These are phyloP conservation scores for Pseudozyma hubeiensis DNA, from an alignment of 1,284 basidiomycete genomes.

Conservation along the genomic window DNA sequence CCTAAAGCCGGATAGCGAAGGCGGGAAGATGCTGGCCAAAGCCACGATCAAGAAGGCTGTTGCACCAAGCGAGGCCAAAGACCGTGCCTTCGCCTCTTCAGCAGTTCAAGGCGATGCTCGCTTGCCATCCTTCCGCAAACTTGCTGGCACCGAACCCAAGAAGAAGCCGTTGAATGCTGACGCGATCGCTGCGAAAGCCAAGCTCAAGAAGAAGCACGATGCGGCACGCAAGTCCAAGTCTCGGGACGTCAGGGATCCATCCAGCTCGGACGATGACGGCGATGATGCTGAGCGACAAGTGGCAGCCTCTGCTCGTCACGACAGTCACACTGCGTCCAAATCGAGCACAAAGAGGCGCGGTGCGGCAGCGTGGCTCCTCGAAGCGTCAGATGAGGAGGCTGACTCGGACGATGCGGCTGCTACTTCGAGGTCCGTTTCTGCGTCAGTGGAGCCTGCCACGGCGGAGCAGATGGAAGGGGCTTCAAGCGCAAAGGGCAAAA, in stretches of 20 bases:
- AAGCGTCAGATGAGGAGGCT: slow-evolving; percentile 24
- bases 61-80: neutral
- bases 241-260: slow-evolving; percentile 1
- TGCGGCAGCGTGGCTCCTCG: slow-evolving; percentile 20
- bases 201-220: slow-evolving; percentile 10
- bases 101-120: slow-evolving; percentile 14
- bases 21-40: slow-evolving; percentile 43
- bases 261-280: slow-evolving; percentile 24
- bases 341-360: slow-evolving; percentile 24
- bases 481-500: slow-evolving; percentile 13
- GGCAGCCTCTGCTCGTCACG: slow-evolving; percentile 1
- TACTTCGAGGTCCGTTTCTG: slow-evolving; percentile 25
- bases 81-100: slow-evolving; percentile 1
- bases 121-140: slow-evolving; percentile 56
- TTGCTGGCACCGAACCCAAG: slow-evolving; percentile 8
- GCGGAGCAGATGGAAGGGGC: slow-evolving; percentile 11
- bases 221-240: slow-evolving; percentile 10
- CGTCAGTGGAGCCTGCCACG: slow-evolving; percentile 24
- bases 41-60: slow-evolving; percentile 20
- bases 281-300: slow-evolving; percentile 5
- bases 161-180: slow-evolving; percentile 10
- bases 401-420: slow-evolving; percentile 23
- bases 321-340: slow-evolving; percentile 6
- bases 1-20: slow-evolving; percentile 72
- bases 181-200: slow-evolving; percentile 3